phyloP scores from a whole-genome alignment of 768 basidiomycete species.

The Boletus bicolor region DNA sequence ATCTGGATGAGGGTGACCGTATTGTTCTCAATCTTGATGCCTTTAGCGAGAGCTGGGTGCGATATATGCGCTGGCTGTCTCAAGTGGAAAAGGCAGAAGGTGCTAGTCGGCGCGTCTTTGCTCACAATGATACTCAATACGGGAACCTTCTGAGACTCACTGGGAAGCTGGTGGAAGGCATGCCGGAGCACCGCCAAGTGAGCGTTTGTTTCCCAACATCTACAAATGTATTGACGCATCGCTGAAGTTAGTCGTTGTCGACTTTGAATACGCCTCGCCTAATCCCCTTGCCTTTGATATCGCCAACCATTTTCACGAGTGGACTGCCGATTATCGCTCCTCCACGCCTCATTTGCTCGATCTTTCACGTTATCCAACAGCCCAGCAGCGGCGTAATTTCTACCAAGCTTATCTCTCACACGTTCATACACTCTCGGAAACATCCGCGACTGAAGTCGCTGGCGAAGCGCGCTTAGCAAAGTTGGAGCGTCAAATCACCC shows the following conservation, averaged over 20 bases:
- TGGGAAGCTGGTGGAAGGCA: constrained; percentile 43
- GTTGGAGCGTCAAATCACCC: constrained; percentile 74
- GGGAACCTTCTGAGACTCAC: constrained; percentile 84
- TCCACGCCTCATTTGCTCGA: constrained; percentile 65
- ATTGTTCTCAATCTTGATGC: constrained; percentile 58
- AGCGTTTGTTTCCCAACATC: constrained; percentile 19
- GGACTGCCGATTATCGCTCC: constrained; percentile 88
- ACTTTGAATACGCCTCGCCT: constrained; percentile 94
- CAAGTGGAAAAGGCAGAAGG: constrained; percentile 54
- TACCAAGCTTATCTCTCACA: constrained; percentile 79
- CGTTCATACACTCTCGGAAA: constrained; percentile 30
- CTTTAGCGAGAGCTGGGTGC: constrained; percentile 63
- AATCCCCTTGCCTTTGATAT: constrained; percentile 95
- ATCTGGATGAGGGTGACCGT: constrained; percentile 43
- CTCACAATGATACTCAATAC: constrained; percentile 96
- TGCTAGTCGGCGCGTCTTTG: constrained; percentile 67
- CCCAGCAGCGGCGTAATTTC: constrained; percentile 73
- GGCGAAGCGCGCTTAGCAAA: constrained; percentile 46
- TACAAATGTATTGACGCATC: constrained; percentile 12
- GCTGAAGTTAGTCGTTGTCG: constrained; percentile 86
- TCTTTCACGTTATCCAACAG: constrained; percentile 65
- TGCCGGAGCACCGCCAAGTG: constrained; percentile 77
- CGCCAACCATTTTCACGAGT: constrained; percentile 96
- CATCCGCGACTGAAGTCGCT: constrained; percentile 21
- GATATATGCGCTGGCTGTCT: constrained; percentile 69